Evolutionary conservation across 2,329 filamentous ascomycete genomes (phyloP), one percentile per base, ranked within the genome.

Genomic region (Penicillium sp.): DNA sequence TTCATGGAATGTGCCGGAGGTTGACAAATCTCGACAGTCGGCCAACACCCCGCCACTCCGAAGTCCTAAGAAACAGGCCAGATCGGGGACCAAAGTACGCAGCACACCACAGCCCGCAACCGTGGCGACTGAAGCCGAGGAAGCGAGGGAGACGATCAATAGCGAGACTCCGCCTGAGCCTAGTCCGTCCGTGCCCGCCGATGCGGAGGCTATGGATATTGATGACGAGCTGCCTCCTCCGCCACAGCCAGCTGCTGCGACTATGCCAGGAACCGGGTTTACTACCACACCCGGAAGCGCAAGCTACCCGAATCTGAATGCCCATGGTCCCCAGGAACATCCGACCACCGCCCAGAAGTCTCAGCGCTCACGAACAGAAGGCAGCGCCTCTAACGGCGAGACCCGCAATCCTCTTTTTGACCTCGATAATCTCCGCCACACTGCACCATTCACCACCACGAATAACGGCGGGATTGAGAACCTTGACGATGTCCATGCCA

Each of bases 401-500:
- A 35, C 38, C 23, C 51, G 55, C 19, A 37, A 34, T 1, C 51
- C 53, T 15, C 43, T 62, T 1, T 61, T 76, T 26, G 69, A 76
- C 43, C 57, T 83, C 14, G 71, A 69, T 30, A 72, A 76, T 27
- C 61, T 81, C 8, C 63, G 66, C 7, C 69, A 72, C 27, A 68
- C 72, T 10, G 68, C 71, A 4, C 76, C 78, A 1, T 74, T 80
- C 33, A 60, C 68, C 1, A 59, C 63, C 28, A 59, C 70, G 5
- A 68, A 71, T 30, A 69, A 62, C 33, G 58, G 57, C 13, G 77
- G 78, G 7, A 69, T 82, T 13, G 65, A 72, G 16, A 73, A 75
- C 37, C 56, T 83, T 15, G 68, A 71, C 18, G 75, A 79, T 39
- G 64, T 84, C 26, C 68, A 65, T 27, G 67, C 70, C 7, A 74